Conservation (phyloP, 2,329 filamentous ascomycete species). For the Aureobasidium lini region DNA sequence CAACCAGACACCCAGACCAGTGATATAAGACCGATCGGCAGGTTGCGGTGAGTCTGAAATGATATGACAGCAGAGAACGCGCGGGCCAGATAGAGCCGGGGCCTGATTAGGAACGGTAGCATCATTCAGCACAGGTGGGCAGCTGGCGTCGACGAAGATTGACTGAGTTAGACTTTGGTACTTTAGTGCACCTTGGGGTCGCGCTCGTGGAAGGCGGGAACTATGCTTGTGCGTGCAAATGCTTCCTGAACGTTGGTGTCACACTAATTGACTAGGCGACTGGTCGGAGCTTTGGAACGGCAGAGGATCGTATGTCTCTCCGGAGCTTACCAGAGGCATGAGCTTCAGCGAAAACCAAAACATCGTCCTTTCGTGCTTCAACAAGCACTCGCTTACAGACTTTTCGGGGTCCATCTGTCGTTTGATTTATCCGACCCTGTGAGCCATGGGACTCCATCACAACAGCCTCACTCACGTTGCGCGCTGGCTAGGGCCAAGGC, state of each 20-base stretch:
- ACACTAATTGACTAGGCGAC: constrained; percentile 9
- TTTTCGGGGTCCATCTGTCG: not conserved
- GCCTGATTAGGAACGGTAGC: constrained; percentile 10
- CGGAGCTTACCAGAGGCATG: not conserved
- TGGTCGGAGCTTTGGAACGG: not conserved
- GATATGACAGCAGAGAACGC: constrained; percentile 15
- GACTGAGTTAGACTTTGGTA: constrained; percentile 15
- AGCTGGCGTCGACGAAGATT: constrained; percentile 9
- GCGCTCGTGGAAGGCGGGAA: constrained; percentile 2
- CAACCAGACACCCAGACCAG: constrained; percentile 8
- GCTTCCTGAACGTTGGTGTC: constrained; percentile 13
- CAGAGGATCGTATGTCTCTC: not conserved
- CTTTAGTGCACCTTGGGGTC: constrained; percentile 8
- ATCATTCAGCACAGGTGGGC: constrained; percentile 8
- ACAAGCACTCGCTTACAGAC: constrained; percentile 6
- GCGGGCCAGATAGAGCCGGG: constrained; percentile 9
- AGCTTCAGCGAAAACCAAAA: not conserved
- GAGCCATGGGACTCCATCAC: not conserved
- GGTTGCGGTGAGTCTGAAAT: constrained; percentile 15
- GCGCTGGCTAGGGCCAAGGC: not conserved
- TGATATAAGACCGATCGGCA: constrained; percentile 17
- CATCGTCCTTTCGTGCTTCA: not conserved
- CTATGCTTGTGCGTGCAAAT: constrained; percentile 13
- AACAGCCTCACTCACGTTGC: not conserved
- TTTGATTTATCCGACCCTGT: not conserved